These are phyloP conservation scores for Globisporangium echinulatum DNA, from an alignment of 352 stramenopile species.

Conservation along the genomic window DNA sequence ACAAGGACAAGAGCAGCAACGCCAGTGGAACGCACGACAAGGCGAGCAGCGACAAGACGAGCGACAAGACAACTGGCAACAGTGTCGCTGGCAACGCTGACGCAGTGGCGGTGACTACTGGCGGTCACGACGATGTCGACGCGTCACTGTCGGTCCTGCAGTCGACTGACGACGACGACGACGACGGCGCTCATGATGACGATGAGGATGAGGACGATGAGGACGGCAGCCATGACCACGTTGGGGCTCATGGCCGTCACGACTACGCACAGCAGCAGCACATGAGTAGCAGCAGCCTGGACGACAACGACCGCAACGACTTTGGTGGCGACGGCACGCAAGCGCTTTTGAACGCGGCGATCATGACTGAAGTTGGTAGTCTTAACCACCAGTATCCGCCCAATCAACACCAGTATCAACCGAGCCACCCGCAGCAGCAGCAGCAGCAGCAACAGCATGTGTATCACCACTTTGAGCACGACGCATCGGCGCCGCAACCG, in stretches of 20 bases:
- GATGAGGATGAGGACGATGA: conserved; percentile 8
- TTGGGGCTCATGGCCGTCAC: conserved; percentile 11
- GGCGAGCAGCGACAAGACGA: background rate
- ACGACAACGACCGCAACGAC: conserved; percentile 18
- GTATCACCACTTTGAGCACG: conserved; percentile 12
- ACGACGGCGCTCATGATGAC: background rate
- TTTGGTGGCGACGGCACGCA: conserved; percentile 59
- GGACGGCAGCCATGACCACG: conserved; percentile 6
- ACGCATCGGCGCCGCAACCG: conserved; percentile 10
- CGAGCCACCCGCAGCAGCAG: conserved; percentile 17
- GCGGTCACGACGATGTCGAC: conserved; percentile 3
- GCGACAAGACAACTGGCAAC: background rate
- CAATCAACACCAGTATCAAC: conserved; percentile 22
- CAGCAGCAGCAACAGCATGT: conserved; percentile 11
- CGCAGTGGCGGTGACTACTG: background rate
- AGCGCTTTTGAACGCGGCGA: conserved; percentile 55
- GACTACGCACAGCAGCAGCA: too few species aligned
- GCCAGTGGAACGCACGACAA: background rate
- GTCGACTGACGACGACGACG: conserved; percentile 4
- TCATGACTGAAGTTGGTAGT: conserved; percentile 62
- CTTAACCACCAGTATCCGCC: conserved; percentile 11
- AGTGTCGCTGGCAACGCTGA: too few species aligned
- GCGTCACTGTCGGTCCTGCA: conserved; percentile 1
- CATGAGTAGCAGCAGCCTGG: background rate
- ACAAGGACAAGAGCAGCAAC: background rate